Base-by-base conservation (phyloP, 23 red algal genomes). In the Gracilaria domingensis region DNA sequence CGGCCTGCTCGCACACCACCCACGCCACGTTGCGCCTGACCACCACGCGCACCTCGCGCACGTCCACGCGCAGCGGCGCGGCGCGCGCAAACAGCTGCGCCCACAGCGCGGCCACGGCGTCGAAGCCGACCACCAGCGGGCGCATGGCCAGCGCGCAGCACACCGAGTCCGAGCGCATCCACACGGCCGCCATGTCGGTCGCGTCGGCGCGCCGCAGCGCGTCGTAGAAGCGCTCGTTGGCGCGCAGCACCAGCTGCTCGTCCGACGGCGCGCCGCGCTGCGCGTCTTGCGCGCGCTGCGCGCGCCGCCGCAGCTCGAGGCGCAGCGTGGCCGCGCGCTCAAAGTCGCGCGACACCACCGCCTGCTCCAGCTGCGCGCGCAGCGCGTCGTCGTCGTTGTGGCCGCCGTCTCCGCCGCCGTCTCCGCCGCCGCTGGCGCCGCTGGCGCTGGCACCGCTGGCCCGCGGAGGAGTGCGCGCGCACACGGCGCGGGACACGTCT, bases 211-310 rank as follows among this genome's bases (percentile, higher is more conserved):
- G 45, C n/a, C 82, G 90, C 51, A 93, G 74, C 45, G 90, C 90
- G 35, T 71, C 80, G 82, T 93, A 93, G 62, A 93, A 93, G 17
- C 60, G 80, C 26, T 80, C 81, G 70, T 93, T 93, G 14, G 90
- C 90, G 14, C n/a, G 20, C 2, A 72, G 77, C 32, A 92, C 80
- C 8, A 9, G 45, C 45, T 12, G 45, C 45, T 48, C 45, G 45
- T 48, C 12, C 45, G 45, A 5, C n/a, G n/a, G n/a, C n/a, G n/a
- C n/a, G n/a, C n/a, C n/a, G n/a, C n/a, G n/a, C n/a, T n/a, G n/a
- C n/a, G n/a, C n/a, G n/a, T n/a, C n/a, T n/a, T n/a, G n/a, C n/a
- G n/a, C n/a, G n/a, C n/a, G n/a, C n/a, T n/a, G n/a, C n/a, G n/a
- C n/a, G n/a, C n/a, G n/a, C n/a, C n/a, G n/a, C n/a, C n/a, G n/a